Evolutionary conservation across 306 rosid genomes (phyloP), one percentile per base, ranked within the genome.

Genomic region (Casuarina cunninghamiana): DNA sequence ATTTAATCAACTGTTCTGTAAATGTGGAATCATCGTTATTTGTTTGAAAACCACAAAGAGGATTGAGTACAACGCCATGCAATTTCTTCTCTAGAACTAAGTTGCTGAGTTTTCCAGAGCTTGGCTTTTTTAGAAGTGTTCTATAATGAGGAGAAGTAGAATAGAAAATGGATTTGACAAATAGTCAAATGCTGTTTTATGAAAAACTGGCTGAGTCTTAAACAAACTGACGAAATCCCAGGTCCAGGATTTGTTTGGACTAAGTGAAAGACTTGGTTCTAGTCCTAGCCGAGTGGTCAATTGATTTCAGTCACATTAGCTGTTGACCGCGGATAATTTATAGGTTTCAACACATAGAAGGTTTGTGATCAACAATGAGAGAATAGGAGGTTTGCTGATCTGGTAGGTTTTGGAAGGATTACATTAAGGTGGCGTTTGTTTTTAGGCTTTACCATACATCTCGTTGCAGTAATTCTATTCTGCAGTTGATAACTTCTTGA

Each of bases 251-350:
- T 79, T 65, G 5, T 73, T 11, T 58, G 78, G 69, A 35, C 48
- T 3, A 2, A 35, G 41, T 63, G 44, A 51, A 26, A 51, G 38
- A 5, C 10, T 74, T 55, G 35, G 67, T 67, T 73, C 49, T 50
- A 35, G 17, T 74, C 60, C 71, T 66, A 35, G 51, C 54, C 68
- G 49, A 58, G 61, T 78, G 61, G 60, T 32, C 51, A 58, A 67
- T 13, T 19, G 6, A 37, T n/a, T 5, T 2, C 13, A 21, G 17
- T 58, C 13, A 0, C 32, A 26, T 71, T 53, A 49, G n/a, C 38
- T 46, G 48, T 35, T 71, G 70, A 16, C 49, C 35, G 9, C 8
- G 71, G 71, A 66, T 42, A 9, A 41, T 46, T 60, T 44, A 46
- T 60, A 71, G 44, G 71, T 58, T 71, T 71, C 41, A 32, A 71